Percentiles rank a stretch among this genome's conserved stretches.
Evolutionary conservation across 768 basidiomycete species (phyloP).

Genomic region (Serendipita sp.): DNA sequence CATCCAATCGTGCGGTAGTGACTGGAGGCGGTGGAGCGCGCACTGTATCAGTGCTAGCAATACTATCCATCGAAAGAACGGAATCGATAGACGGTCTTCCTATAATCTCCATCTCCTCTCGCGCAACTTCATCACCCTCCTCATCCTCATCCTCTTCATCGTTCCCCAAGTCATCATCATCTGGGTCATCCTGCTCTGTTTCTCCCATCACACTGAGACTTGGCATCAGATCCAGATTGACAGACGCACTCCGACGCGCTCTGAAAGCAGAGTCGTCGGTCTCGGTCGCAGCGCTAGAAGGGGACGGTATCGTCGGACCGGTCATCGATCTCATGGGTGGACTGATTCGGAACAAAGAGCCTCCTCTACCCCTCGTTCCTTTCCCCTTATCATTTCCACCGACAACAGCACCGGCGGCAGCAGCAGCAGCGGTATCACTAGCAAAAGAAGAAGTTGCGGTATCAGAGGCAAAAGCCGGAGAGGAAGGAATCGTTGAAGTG

Average conservation of each 20-base stretch:
- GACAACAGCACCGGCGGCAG: no score
- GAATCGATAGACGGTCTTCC: not conserved
- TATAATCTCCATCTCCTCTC: not conserved
- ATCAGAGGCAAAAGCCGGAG: slow-evolving; percentile 4
- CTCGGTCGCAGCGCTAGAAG: not conserved
- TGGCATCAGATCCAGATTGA: not conserved
- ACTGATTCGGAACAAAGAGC: slow-evolving; percentile 12
- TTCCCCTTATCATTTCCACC: slow-evolving; percentile 15
- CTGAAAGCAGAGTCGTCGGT: not conserved
- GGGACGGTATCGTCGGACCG: not conserved
- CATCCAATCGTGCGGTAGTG: not conserved
- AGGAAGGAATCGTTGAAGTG: slow-evolving; percentile 12
- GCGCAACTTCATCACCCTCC: slow-evolving; percentile 12
- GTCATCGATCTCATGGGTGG: slow-evolving; percentile 21
- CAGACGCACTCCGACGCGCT: not conserved
- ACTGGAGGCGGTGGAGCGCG: not conserved
- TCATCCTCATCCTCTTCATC: slow-evolving; percentile 24
- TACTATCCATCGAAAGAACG: not conserved
- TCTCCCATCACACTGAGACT: slow-evolving; percentile 18
- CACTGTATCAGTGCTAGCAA: not conserved
- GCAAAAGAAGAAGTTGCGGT: not conserved
- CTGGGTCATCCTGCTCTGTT: slow-evolving; percentile 23
- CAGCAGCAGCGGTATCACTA: no score
- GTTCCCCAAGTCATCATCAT: slow-evolving; percentile 19
- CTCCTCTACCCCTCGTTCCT: slow-evolving; percentile 15